phyloP scores from a whole-genome alignment of 768 basidiomycete species.

The Leccinum aurantiacum region DNA sequence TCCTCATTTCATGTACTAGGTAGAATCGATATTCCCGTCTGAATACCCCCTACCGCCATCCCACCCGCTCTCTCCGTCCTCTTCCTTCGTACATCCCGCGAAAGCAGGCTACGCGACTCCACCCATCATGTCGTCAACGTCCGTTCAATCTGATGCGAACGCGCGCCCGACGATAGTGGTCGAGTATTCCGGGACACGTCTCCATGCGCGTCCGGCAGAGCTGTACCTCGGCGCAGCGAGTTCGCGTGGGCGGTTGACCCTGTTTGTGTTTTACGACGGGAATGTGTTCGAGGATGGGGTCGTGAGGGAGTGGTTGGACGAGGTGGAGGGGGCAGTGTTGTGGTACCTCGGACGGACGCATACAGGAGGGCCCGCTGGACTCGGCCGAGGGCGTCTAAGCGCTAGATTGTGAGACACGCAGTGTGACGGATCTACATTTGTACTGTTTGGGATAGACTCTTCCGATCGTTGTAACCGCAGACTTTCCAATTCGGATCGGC shows the following conservation, averaged over 20 bases:
- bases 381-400: too few species aligned
- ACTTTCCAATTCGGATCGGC: too few species aligned
- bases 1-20: conserved; percentile 19
- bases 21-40: conserved; percentile 35
- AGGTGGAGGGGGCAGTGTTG: conserved; percentile 37
- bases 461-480: too few species aligned
- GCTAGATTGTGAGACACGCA: too few species aligned
- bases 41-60: conserved; percentile 35
- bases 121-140: not conserved
- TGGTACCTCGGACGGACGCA: conserved; percentile 31
- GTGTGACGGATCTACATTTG: too few species aligned
- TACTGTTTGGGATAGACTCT: too few species aligned
- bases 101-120: conserved; percentile 10
- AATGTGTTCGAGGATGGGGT: conserved; percentile 45
- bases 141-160: not conserved
- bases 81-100: conserved; percentile 8
- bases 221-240: conserved; percentile 43
- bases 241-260: conserved; percentile 30
- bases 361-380: not conserved
- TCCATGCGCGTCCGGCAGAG: conserved; percentile 48
- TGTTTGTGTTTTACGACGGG: conserved; percentile 41
- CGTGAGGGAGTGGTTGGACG: conserved; percentile 48
- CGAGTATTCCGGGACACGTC: conserved; percentile 10
- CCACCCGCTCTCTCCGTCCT: conserved; percentile 25
- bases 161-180: conserved; percentile 13